phyloP scores from a whole-genome alignment of 2,329 filamentous ascomycete species.

The Eurotiales sp. region DNA sequence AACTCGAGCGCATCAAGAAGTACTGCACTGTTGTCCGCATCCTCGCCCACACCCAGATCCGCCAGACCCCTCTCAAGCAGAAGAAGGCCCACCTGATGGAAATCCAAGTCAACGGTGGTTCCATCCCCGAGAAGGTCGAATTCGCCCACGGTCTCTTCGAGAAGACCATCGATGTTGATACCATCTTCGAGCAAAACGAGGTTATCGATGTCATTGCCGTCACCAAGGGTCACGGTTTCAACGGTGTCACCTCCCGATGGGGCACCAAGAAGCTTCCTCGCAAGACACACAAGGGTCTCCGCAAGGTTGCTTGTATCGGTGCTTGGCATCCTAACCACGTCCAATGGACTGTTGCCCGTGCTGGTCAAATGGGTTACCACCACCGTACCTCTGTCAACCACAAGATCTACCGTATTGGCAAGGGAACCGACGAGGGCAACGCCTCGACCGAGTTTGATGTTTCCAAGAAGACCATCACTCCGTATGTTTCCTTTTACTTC shows the following conservation, averaged over 20 bases:
- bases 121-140: conserved; percentile 91
- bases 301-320: conserved; percentile 99
- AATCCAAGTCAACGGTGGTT: conserved; percentile 99
- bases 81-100: conserved; percentile 99
- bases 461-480: conserved; percentile 99
- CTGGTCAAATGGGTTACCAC: conserved; percentile 99
- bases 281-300: conserved; percentile 99
- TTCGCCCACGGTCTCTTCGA: conserved; percentile 96
- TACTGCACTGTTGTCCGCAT: conserved; percentile 99
- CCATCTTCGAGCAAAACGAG: conserved; percentile 99
- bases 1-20: conserved; percentile 99
- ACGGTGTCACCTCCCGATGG: conserved; percentile 96
- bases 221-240: conserved; percentile 99
- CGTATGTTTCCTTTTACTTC: conserved; percentile 66
- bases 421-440: conserved; percentile 84
- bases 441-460: conserved; percentile 93
- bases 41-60: conserved; percentile 98
- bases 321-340: conserved; percentile 99
- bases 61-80: conserved; percentile 99
- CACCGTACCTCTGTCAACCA: conserved; percentile 99
- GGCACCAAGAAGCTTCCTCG: conserved; percentile 99
- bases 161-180: conserved; percentile 92
- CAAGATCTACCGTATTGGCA: conserved; percentile 99
- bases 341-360: conserved; percentile 99
- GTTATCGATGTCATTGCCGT: conserved; percentile 99